A percentile compares a stretch with the other conserved stretches of the same genome.
Evolutionary conservation across 495 filamentous ascomycete species (phyloP).

Genomic region (Trichoderma parareesei): DNA sequence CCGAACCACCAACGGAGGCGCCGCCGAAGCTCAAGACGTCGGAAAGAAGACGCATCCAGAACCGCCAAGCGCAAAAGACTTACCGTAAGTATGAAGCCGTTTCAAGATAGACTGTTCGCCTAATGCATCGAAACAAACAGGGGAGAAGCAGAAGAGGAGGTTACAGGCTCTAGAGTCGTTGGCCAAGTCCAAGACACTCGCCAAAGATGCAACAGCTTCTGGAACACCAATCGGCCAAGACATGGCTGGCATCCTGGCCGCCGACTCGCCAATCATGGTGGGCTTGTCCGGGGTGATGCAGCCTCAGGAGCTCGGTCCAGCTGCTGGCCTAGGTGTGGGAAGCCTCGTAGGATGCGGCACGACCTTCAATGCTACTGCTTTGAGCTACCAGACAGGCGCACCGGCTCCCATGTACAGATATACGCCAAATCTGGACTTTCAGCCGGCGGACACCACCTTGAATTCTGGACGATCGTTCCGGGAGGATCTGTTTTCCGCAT

Average conservation of each 20-base stretch:
- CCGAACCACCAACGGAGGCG: neutral
- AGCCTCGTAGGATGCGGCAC: neutral
- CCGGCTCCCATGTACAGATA: neutral
- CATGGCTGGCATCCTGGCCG: neutral
- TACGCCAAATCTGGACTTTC: neutral
- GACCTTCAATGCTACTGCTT: neutral
- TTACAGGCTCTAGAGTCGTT: neutral
- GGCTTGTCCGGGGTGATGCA: neutral
- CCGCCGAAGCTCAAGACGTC: neutral
- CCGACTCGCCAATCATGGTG: constrained; percentile 3
- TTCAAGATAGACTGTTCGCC: no score
- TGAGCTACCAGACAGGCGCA: neutral
- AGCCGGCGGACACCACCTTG: neutral
- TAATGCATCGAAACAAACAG: neutral
- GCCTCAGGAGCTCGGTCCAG: neutral
- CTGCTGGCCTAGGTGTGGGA: neutral
- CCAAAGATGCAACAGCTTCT: neutral
- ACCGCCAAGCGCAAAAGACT: constrained; percentile 10
- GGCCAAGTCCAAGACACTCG: neutral
- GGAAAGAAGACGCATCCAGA: constrained; percentile 10
- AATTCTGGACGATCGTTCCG: neutral
- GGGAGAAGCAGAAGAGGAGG: neutral
- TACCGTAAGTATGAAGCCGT: constrained; percentile 2
- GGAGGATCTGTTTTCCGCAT: neutral
- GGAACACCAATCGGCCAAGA: neutral